phyloP scores from a whole-genome alignment of 805 yeast genomes.

The Lipomyces starkeyi region DNA sequence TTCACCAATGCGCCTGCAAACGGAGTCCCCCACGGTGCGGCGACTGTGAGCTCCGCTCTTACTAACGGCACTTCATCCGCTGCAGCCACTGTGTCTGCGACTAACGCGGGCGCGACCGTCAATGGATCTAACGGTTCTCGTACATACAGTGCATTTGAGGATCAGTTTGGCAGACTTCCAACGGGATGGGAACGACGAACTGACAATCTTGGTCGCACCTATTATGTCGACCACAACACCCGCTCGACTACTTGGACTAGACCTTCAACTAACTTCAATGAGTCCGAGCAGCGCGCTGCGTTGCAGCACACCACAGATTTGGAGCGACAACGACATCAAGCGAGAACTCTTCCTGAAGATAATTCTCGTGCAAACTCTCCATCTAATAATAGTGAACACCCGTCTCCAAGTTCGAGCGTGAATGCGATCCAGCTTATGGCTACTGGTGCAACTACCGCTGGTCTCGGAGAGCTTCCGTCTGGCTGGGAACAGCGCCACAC shows the following conservation, averaged over 20 bases:
- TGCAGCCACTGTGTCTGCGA: constrained; percentile 37
- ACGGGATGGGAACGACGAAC: constrained; percentile 99
- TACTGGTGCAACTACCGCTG: constrained; percentile 89
- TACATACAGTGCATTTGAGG: constrained; percentile 92
- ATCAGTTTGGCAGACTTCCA: constrained; percentile 93
- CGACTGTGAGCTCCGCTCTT: constrained; percentile 37
- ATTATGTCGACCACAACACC: constrained; percentile 96
- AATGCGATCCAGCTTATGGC: constrained; percentile 58
- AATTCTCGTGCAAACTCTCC: constrained; percentile 51
- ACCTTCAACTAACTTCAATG: constrained; percentile 83
- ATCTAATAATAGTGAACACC: constrained; percentile 12
- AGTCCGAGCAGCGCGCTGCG: constrained; percentile 62
- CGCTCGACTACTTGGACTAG: constrained; percentile 99
- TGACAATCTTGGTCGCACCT: constrained; percentile 95
- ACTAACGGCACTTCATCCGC: constrained; percentile 33
- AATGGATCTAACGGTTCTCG: constrained; percentile 47
- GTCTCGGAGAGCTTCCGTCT: constrained; percentile 94
- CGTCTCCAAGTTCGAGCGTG: constrained; percentile 41
- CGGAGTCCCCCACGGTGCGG: constrained; percentile 22
- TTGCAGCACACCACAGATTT: constrained; percentile 72
- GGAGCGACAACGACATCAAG: constrained; percentile 89
- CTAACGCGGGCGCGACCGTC: constrained; percentile 40
- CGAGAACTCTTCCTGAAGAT: constrained; percentile 83
- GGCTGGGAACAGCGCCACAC: constrained; percentile 99
- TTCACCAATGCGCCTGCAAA: constrained; percentile 23